Percentiles rank a stretch among this genome's conserved stretches.
These are phyloP conservation scores for Xerocomellus dryophilus DNA, from an alignment of 768 basidiomycete genomes.

Conservation along the genomic window DNA sequence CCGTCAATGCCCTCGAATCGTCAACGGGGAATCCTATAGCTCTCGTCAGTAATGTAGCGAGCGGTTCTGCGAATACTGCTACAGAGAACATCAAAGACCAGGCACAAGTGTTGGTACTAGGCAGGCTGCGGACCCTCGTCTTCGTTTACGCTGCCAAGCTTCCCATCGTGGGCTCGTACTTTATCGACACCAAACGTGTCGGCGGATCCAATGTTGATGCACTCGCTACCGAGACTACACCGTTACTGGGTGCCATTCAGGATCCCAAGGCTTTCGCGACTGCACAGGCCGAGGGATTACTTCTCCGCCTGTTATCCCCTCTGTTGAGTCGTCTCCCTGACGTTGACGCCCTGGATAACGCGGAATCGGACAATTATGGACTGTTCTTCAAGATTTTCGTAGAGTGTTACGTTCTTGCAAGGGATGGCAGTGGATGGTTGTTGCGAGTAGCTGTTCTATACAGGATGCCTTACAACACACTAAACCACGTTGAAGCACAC, in stretches of 20 bases:
- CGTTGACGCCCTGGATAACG: conserved; percentile 18
- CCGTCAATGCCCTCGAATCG: neutral
- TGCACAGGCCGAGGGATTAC: conserved; percentile 14
- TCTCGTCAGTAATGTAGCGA: neutral
- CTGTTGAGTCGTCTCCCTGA: conserved; percentile 17
- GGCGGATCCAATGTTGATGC: neutral
- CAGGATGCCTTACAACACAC: neutral
- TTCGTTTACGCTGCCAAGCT: conserved; percentile 15
- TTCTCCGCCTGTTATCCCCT: conserved; percentile 15
- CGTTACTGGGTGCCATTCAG: conserved; percentile 21
- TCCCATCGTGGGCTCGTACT: conserved; percentile 25
- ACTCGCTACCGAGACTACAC: conserved; percentile 23
- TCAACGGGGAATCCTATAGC: neutral
- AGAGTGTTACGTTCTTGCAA: conserved; percentile 25
- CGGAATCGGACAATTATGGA: conserved; percentile 5
- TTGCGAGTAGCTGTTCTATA: conserved; percentile 14
- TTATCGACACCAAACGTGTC: conserved; percentile 5
- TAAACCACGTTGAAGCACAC: conserved; percentile 12
- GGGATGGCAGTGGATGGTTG: conserved; percentile 19
- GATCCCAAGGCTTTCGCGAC: conserved; percentile 24
- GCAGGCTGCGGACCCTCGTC: conserved; percentile 10
- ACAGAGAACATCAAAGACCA: conserved; percentile 3
- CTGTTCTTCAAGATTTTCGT: conserved; percentile 7
- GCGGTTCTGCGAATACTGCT: neutral
- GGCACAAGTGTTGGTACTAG: conserved; percentile 5